Evolutionary conservation across 805 yeast species (phyloP), one percentile per base, ranked within the genome.

Genomic region (Yarrowia sp.): DNA sequence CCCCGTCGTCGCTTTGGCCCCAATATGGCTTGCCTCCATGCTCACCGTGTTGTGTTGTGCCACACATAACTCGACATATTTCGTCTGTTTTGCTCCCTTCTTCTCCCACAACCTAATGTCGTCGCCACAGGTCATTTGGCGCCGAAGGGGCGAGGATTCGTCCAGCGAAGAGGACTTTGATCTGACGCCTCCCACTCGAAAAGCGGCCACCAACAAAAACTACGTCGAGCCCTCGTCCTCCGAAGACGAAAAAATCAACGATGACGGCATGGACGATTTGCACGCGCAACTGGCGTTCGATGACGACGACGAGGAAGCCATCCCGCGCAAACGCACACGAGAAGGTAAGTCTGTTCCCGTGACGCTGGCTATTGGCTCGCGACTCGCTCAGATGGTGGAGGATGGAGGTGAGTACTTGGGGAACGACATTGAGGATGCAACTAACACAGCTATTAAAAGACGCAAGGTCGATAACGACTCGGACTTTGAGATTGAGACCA

Each of bases 341-440:
- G 44, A 41, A 31, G 61, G 47, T 38, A 36, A 39, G 36, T 55
- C 61, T 32, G 61, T 55, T 8, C 69, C 70, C 31, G 68, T 69
- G 18, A 68, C 61, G 39, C 58, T 68, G 57, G 55, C 65, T 33
- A 67, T 67, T 48, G 71, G 70, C 35, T 53, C 51, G 35, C 64
- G 51, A 10, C 53, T 43, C 15, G 67, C 69, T 17, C 55, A 44
- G 39, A 51, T 60, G 48, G 58, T 66, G 28, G 67, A 63, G 60
- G 43, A 39, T 32, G 65, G 53, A 28, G 14, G 42, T 45, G 65
- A 41, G 57, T 22, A 22, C 28, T 22, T 22, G 28, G 5, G 28
- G 28, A 22, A 22, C 28, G 28, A 3, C 28, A 3, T 5, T 22
- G 28, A 22, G 28, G 28, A 22, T 3, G 28, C 28, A 22, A 31